phyloP scores from a whole-genome alignment of 495 filamentous ascomycete genomes.

The Hypoxylon trugodes region DNA sequence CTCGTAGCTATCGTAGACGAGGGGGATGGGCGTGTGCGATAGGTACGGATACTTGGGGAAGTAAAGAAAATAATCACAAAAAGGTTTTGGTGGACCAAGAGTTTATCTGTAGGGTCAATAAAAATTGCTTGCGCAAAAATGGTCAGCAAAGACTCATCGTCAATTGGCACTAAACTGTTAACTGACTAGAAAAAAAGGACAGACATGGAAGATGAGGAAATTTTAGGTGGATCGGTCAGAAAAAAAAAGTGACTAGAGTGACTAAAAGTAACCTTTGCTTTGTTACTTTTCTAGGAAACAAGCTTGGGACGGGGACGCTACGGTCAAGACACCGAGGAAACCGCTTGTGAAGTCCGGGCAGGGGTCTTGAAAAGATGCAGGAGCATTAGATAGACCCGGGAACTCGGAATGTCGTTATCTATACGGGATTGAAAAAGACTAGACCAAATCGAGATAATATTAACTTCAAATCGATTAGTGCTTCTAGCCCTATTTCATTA shows the following conservation, averaged over 20 bases:
- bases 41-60: not conserved
- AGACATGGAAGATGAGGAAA: conserved; percentile 26
- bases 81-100: conserved; percentile 8
- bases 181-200: conserved; percentile 19
- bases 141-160: conserved; percentile 22
- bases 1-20: conserved; percentile 13
- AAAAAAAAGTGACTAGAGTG: no score
- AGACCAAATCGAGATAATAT: conserved; percentile 1
- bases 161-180: conserved; percentile 34
- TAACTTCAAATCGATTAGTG: conserved; percentile 2
- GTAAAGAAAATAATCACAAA: conserved; percentile 11
- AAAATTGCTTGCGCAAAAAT: conserved; percentile 29
- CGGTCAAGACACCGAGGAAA: conserved; percentile 15
- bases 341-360: conserved; percentile 16
- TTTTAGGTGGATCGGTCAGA: conserved; percentile 29
- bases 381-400: conserved; percentile 9
- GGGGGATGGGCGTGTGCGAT: no score
- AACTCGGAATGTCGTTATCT: conserved; percentile 19
- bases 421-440: not conserved
- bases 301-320: conserved; percentile 24
- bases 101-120: conserved; percentile 15
- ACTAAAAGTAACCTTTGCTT: conserved; percentile 3
- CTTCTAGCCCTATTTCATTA: conserved; percentile 4
- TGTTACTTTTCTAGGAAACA: conserved; percentile 27
- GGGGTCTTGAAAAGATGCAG: conserved; percentile 4